Conservation (phyloP, 176 grass and related monocot genomes). For the Rhipidocladum racemiflorum region DNA sequence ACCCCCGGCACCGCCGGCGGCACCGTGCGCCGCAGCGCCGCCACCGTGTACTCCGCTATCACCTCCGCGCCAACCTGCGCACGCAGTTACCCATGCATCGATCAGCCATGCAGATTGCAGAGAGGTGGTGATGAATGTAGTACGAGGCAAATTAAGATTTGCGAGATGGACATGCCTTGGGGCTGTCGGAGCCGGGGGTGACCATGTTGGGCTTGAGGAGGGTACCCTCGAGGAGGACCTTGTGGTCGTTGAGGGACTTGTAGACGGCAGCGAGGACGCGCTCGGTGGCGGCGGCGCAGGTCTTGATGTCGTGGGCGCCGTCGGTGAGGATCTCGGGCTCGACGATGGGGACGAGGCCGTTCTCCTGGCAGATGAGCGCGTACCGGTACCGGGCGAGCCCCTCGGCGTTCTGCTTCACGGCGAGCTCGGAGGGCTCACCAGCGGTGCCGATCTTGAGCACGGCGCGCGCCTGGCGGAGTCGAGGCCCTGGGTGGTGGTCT, state of each 20-base stretch:
- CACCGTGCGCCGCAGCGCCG: slow-evolving; percentile 76
- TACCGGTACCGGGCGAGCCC: slow-evolving; percentile 88
- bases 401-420: slow-evolving; percentile 77
- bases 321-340: slow-evolving; percentile 97
- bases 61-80: slow-evolving; percentile 60
- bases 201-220: slow-evolving; percentile 96
- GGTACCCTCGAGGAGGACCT: slow-evolving; percentile 84
- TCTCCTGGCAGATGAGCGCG: slow-evolving; percentile 81
- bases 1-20: slow-evolving; percentile 81
- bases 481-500: slow-evolving; percentile 81
- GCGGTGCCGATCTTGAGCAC: slow-evolving; percentile 76
- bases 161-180: slow-evolving; percentile 51
- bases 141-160: not conserved
- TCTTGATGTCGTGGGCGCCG: slow-evolving; percentile 61
- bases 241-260: slow-evolving; percentile 90
- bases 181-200: slow-evolving; percentile 82
- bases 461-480: slow-evolving; percentile 93
- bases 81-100: not conserved
- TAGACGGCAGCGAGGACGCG: slow-evolving; percentile 70
- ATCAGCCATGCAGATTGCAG: not conserved
- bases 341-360: slow-evolving; percentile 84
- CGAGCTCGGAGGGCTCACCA: slow-evolving; percentile 67
- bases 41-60: slow-evolving; percentile 80
- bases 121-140: not conserved
- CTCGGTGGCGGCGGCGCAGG: slow-evolving; percentile 80